Evolutionary conservation across 2,329 filamentous ascomycete genomes (phyloP), one percentile per base, ranked within the genome.

Genomic region (Penicillium crustosum): DNA sequence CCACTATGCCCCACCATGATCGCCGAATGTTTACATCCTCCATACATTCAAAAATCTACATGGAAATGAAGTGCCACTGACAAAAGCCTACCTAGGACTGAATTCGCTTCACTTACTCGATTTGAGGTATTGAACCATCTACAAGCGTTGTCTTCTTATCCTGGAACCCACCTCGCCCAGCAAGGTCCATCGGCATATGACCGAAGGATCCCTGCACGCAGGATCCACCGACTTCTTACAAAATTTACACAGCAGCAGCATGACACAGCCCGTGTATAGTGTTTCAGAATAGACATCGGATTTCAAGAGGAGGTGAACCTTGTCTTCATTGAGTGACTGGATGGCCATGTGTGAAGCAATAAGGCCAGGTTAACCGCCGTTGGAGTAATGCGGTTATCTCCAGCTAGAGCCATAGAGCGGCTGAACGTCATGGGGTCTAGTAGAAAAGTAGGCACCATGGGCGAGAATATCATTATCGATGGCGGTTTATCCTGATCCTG

Each of bases 1-100:
- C 53, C 53, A 55, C 53, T 19, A 33, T 41, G 53, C 44, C 53
- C 53, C 53, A 55, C 53, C 21, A 25, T 29, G 31, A 39, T 42
- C 43, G 6, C 35, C 36, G 25, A 13, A 33, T 17, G 1, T 27
- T 12, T 6, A 43, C 41, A 42, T 23, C 3, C 12, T 13, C 12
- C 21, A 23, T 42, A 21, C 10, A 31, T 29, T 33, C 31, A 35
- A 44, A n/a, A 27, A 6, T 25, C n/a, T 23, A 49, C 21, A 25
- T 21, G 2, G 19, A n/a, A 36, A 49, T 12, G 15, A 36, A 25
- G 17, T 4, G 6, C 10, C 3, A 25, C 10, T 25, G 12, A 3
- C 13, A 21, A 19, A 35, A 23, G 12, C 5, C 13, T 3, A 21
- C 4, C 38, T 19, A 31, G 5, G 19, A 23, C 19, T 33, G 1